These are phyloP conservation scores for Vaccinium vitisidaea DNA, from an alignment of 148 eudicot species.

Conservation along the genomic window DNA sequence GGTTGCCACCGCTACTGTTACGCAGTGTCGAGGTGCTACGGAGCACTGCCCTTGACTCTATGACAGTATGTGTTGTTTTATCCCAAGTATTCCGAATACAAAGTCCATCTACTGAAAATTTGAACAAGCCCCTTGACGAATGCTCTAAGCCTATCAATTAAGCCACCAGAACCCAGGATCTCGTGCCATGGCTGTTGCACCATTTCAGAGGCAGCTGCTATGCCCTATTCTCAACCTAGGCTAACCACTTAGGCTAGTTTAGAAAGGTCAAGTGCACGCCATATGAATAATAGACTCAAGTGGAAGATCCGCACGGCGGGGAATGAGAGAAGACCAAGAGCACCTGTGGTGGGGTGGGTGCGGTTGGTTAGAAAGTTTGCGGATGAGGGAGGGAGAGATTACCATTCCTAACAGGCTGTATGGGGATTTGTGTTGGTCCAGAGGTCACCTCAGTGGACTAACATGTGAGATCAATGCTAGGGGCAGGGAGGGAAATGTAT, in stretches of 20 bases:
- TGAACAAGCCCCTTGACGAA: background rate
- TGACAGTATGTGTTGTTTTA: background rate
- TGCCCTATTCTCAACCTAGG: background rate
- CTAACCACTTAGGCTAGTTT: background rate
- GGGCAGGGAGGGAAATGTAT: background rate
- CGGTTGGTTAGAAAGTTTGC: background rate
- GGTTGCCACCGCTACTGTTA: background rate
- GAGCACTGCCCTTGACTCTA: background rate
- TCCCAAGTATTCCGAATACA: background rate
- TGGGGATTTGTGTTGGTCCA: background rate
- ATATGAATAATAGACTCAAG: background rate
- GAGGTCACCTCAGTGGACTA: background rate
- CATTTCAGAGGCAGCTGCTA: background rate
- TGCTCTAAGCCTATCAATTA: background rate
- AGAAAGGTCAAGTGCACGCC: background rate
- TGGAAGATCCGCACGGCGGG: background rate
- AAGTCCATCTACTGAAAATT: background rate
- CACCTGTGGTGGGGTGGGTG: background rate
- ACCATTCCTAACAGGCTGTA: background rate
- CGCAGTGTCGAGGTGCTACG: background rate
- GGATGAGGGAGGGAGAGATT: background rate
- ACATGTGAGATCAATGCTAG: background rate
- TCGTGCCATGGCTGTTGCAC: background rate
- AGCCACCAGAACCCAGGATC: background rate
- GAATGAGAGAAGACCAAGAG: background rate